Evolutionary conservation across 1,284 basidiomycete genomes (phyloP).

Genomic region (Coriolopsis trogii): DNA sequence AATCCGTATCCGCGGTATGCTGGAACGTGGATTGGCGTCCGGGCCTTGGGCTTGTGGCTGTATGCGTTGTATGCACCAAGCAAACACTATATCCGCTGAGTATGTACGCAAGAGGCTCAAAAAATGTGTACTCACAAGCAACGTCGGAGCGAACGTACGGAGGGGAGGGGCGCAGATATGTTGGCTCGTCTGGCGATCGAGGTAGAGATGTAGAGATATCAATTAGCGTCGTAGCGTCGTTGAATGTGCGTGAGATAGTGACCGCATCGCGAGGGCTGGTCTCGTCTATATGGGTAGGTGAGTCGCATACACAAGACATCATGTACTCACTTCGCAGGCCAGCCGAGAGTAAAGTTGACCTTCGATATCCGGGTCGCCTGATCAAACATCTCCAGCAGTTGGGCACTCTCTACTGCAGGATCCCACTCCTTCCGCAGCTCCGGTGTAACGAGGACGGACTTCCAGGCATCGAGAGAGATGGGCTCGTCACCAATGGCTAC

Average conservation of each 20-base stretch:
- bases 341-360: slow-evolving; percentile 91
- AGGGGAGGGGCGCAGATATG: slow-evolving; percentile 91
- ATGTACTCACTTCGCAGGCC: slow-evolving; percentile 88
- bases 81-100: slow-evolving; percentile 63
- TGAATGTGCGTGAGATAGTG: slow-evolving; percentile 85
- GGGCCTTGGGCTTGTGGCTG: slow-evolving; percentile 42
- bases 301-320: not conserved
- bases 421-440: slow-evolving; percentile 92
- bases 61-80: slow-evolving; percentile 87
- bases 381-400: slow-evolving; percentile 86
- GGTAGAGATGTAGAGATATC: slow-evolving; percentile 96
- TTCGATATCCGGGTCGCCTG: slow-evolving; percentile 83
- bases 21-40: slow-evolving; percentile 34
- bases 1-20: slow-evolving; percentile 59
- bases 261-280: slow-evolving; percentile 88
- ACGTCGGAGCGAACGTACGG: slow-evolving; percentile 94
- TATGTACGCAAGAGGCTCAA: not conserved
- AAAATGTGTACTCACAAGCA: slow-evolving; percentile 53
- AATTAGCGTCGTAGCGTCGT: slow-evolving; percentile 83
- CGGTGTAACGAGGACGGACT: slow-evolving; percentile 81
- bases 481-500: slow-evolving; percentile 67
- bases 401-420: slow-evolving; percentile 85
- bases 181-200: slow-evolving; percentile 89
- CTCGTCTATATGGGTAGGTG: slow-evolving; percentile 11
- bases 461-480: slow-evolving; percentile 78